Evolutionary conservation across 164 flowering plant genomes (phyloP).

Genomic region (Sextonia rubra): DNA sequence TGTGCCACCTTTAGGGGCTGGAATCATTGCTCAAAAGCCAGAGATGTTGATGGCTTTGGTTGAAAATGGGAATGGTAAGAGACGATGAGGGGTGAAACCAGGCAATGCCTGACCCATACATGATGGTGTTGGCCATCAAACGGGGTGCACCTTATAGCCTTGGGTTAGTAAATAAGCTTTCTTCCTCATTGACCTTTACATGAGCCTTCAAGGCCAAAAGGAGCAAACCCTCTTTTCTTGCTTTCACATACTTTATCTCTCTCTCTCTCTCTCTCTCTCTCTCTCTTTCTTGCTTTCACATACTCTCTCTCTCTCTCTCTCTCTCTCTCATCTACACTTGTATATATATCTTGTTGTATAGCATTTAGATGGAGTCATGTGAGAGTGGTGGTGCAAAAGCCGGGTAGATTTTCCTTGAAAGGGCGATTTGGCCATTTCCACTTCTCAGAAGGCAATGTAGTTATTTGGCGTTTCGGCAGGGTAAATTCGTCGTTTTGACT

Average conservation of each 20-base stretch:
- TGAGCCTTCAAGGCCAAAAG: background rate
- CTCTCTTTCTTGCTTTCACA: background rate
- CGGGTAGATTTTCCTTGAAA: too few relatives aligned
- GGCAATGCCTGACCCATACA: constrained; percentile 34
- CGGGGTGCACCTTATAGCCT: background rate
- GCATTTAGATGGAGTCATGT: too few relatives aligned
- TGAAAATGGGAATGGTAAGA: constrained; percentile 17
- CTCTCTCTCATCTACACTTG: too few relatives aligned
- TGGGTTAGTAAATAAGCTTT: background rate
- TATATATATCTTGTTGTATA: too few relatives aligned
- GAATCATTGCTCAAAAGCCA: constrained; percentile 40
- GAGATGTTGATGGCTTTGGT: constrained; percentile 6
- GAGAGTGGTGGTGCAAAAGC: too few relatives aligned
- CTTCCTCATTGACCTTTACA: background rate
- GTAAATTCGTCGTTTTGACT: too few relatives aligned
- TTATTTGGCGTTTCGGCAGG: too few relatives aligned
- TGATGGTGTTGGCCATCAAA: constrained; percentile 78
- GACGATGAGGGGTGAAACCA: constrained; percentile 42
- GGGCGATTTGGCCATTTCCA: too few relatives aligned
- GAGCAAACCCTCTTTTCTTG: background rate
- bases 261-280: background rate
- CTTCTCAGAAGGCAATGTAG: too few relatives aligned
- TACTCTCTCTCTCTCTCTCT: too few relatives aligned
- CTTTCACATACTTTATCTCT: too few relatives aligned
- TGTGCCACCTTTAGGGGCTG: constrained; percentile 50